Evolutionary conservation across 768 basidiomycete genomes (phyloP), one percentile per base, ranked within the genome.

Genomic region (Cyclocybe cylindracea): DNA sequence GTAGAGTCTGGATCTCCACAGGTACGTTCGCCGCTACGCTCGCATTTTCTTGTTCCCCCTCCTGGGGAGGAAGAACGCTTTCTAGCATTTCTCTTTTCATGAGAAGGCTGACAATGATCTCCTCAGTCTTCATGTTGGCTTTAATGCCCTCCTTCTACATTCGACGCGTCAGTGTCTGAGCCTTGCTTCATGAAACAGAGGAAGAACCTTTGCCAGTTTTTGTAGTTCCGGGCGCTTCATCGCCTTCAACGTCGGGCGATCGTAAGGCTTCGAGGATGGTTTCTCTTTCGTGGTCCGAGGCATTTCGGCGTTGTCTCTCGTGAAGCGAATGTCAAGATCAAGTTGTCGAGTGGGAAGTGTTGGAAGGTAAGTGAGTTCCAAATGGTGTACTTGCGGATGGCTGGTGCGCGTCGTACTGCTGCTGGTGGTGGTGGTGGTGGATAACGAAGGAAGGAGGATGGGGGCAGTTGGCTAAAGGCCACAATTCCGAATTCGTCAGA

Each of bases 141-240:
- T 42, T 50, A 8, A 57, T 34, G 4, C 53, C 44, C 19, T 41
- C 39, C 36, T 39, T 40, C 53, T 57, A 37, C 7, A 39, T 33
- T 4, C 24, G 16, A 24, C 29, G 11, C 7, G 5, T 43, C 5
- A 18, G 19, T 8, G 41, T 14, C 41, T 43, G n/a, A 18, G 5
- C 41, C 6, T 42, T 10, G 11, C 7, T 37, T 39, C 8, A 42
- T 16, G 46, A 24, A 39, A 34, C 4, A 13, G 14, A 39, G n/a
- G 10, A 41, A 6, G 34, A 11, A 55, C 57, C 50, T 58, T 55
- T 29, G 57, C 57, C 44, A 55, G 34, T 10, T 24, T 39, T 31
- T 58, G 57, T 3, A 55, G 40, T 35, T 48, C 31, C 32, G 36
- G 32, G 38, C 54, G 48, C 7, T 44, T 38, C 14, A 57, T 34